These are phyloP conservation scores for Lasiosphaeriaceae sp. DNA, from an alignment of 495 filamentous ascomycete genomes.

Conservation along the genomic window DNA sequence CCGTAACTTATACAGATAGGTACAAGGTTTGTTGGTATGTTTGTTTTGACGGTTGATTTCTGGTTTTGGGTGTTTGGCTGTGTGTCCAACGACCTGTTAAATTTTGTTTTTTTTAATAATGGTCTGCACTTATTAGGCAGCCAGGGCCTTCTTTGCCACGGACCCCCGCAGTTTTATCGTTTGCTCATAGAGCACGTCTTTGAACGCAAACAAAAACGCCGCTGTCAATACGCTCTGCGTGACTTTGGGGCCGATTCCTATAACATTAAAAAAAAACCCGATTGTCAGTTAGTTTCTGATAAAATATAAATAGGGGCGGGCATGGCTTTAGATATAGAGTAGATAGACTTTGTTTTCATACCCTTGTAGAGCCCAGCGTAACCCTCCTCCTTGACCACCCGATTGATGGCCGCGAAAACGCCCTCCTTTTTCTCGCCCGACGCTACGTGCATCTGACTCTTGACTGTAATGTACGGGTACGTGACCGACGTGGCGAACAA, in stretches of 20 bases:
- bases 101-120: too few relatives aligned
- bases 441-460: slow-evolving; percentile 94
- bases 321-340: not conserved
- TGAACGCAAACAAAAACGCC: slow-evolving; percentile 96
- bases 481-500: slow-evolving; percentile 88
- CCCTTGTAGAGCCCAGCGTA: slow-evolving; percentile 89
- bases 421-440: slow-evolving; percentile 56
- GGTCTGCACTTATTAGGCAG: slow-evolving; percentile 19
- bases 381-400: slow-evolving; percentile 83
- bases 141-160: slow-evolving; percentile 38
- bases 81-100: too few relatives aligned
- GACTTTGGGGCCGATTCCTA: slow-evolving; percentile 91
- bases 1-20: too few relatives aligned
- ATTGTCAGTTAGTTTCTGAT: slow-evolving; percentile 12
- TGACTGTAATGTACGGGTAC: slow-evolving; percentile 98
- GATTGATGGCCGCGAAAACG: slow-evolving; percentile 67
- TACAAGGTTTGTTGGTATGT: too few relatives aligned
- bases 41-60: too few relatives aligned
- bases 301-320: too few relatives aligned
- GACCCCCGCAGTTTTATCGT: slow-evolving; percentile 44
- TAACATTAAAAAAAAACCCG: too few relatives aligned
- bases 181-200: slow-evolving; percentile 70
- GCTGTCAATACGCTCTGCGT: slow-evolving; percentile 95
- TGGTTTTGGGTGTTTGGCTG: too few relatives aligned
- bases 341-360: slow-evolving; percentile 46